Percentiles rank a stretch among this genome's conserved stretches.
phyloP scores from a whole-genome alignment of 768 basidiomycete genomes.

The Psilocybe subaeruginosa region DNA sequence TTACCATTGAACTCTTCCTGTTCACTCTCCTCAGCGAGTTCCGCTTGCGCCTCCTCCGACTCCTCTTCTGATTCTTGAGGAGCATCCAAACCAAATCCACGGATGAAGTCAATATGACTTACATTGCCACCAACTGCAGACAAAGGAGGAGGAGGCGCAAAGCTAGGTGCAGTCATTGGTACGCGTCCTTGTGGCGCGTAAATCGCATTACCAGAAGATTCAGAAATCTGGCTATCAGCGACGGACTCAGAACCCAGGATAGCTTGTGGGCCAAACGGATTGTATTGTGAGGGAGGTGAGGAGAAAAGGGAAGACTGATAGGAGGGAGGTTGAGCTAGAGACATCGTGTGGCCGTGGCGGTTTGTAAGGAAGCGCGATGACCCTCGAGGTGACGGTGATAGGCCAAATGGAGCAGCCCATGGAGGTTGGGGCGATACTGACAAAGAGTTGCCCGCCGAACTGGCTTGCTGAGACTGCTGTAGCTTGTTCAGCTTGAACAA shows the following conservation, averaged over 20 bases:
- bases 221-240: conserved; percentile 19
- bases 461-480: conserved; percentile 66
- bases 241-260: conserved; percentile 45
- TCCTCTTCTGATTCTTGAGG: conserved; percentile 75
- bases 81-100: conserved; percentile 82
- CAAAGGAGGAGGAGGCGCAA: conserved; percentile 49
- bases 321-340: conserved; percentile 63
- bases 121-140: conserved; percentile 46
- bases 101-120: conserved; percentile 70
- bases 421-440: conserved; percentile 69
- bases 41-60: conserved; percentile 41
- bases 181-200: conserved; percentile 61
- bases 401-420: conserved; percentile 35
- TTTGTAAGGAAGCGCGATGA: conserved; percentile 42
- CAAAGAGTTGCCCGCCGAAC: conserved; percentile 53
- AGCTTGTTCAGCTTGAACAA: conserved; percentile 85
- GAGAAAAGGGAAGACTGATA: conserved; percentile 39
- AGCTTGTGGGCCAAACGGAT: conserved; percentile 69
- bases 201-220: conserved; percentile 29
- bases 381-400: conserved; percentile 52
- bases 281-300: conserved; percentile 41
- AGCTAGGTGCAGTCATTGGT: conserved; percentile 45
- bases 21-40: conserved; percentile 44
- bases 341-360: conserved; percentile 75
- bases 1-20: conserved; percentile 32